These are phyloP conservation scores for Tilletia indica DNA, from an alignment of 1,284 basidiomycete species.

Conservation along the genomic window DNA sequence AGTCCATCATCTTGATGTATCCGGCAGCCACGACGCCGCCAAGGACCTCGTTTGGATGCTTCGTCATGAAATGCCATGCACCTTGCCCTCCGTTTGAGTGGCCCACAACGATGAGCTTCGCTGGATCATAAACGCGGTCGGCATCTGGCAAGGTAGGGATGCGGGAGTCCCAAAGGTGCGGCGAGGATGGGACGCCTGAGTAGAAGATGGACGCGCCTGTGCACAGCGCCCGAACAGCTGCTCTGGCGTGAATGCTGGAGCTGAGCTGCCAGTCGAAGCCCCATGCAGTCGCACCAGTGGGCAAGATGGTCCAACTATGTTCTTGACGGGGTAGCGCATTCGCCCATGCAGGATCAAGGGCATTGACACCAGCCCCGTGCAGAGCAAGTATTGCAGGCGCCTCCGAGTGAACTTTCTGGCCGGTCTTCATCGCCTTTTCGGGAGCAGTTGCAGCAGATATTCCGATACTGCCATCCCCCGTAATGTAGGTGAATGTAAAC, in stretches of 20 bases:
- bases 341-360: conserved; percentile 55
- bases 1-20: conserved; percentile 66
- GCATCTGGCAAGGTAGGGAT: conserved; percentile 23
- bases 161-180: conserved; percentile 13
- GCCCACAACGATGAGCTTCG: conserved; percentile 68
- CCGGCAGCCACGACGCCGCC: conserved; percentile 54
- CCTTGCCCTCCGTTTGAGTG: conserved; percentile 94
- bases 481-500: conserved; percentile 25
- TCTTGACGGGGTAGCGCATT: conserved; percentile 65
- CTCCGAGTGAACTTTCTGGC: conserved; percentile 25
- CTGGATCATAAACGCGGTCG: conserved; percentile 21
- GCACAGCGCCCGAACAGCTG: conserved; percentile 63
- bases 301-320: conserved; percentile 70
- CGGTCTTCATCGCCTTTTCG: conserved; percentile 17
- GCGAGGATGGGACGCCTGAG: conserved; percentile 43
- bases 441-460: conserved; percentile 28
- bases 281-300: conserved; percentile 65
- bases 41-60: conserved; percentile 73
- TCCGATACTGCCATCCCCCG: conserved; percentile 22
- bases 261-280: conserved; percentile 82
- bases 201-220: conserved; percentile 62
- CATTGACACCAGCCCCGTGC: conserved; percentile 77
- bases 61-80: conserved; percentile 72
- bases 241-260: conserved; percentile 55
- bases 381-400: conserved; percentile 68